A percentile compares a stretch with the other conserved stretches of the same genome.
These are phyloP conservation scores for Xylogone sp. DNA, from an alignment of 2,329 filamentous ascomycete genomes.

Conservation along the genomic window DNA sequence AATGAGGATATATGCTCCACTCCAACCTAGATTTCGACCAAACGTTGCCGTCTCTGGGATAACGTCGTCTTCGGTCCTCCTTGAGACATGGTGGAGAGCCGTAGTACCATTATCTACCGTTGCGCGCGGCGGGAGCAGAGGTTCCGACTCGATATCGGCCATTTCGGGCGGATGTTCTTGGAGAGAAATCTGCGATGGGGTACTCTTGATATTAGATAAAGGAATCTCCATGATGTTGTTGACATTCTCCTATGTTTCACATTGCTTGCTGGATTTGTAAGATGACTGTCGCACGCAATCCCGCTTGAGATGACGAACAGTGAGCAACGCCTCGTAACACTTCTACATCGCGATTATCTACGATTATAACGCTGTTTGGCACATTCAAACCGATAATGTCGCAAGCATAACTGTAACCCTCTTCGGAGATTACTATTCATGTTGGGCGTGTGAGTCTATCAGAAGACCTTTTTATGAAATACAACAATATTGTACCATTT, in stretches of 20 bases:
- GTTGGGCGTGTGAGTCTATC: no score
- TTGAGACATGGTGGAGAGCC: background rate
- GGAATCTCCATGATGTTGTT: background rate
- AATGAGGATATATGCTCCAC: constrained; percentile 23
- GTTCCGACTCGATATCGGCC: background rate
- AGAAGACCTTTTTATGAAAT: no score
- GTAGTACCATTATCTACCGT: background rate
- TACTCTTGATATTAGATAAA: background rate
- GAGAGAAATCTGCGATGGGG: background rate
- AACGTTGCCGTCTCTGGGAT: constrained; percentile 57
- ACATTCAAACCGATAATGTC: no score
- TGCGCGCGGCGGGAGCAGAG: background rate
- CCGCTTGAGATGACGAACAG: background rate
- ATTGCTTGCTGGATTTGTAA: background rate
- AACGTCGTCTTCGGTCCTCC: constrained; percentile 48
- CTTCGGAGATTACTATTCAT: no score
- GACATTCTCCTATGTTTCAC: background rate
- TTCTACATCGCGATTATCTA: no score
- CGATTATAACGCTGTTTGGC: no score
- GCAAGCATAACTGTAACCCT: no score
- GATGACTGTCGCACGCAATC: background rate
- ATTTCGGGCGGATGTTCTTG: background rate
- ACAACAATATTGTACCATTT: no score
- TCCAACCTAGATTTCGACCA: constrained; percentile 37
- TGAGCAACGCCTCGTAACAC: no score